phyloP scores from a whole-genome alignment of 768 basidiomycete species.

The Dentipellis sp. region DNA sequence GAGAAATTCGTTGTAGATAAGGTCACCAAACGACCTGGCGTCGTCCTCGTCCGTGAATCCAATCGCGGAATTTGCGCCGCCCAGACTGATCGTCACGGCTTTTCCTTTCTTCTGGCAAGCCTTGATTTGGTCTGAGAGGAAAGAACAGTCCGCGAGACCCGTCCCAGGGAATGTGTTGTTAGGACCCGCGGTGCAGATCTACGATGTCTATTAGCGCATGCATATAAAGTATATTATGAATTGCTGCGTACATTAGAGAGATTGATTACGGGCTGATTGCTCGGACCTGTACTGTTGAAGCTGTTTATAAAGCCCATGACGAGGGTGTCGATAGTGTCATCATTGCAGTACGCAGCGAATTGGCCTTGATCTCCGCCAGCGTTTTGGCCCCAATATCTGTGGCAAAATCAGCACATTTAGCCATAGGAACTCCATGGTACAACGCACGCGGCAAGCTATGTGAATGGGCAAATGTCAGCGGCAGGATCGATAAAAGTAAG shows the following conservation, averaged over 20 bases:
- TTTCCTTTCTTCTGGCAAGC: constrained; percentile 38
- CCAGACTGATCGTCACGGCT: constrained; percentile 36
- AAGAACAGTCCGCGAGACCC: constrained; percentile 28
- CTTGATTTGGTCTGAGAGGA: constrained; percentile 32
- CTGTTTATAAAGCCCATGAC: neutral
- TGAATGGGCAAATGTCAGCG: neutral
- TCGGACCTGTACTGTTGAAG: neutral
- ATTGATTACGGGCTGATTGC: constrained; percentile 54
- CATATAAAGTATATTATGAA: neutral
- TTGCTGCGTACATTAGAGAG: constrained; percentile 36
- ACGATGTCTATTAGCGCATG: constrained; percentile 20
- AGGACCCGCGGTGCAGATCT: constrained; percentile 33
- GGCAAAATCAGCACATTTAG: neutral
- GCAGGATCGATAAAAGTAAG: too few species aligned
- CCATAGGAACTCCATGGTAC: neutral
- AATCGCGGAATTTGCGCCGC: constrained; percentile 35
- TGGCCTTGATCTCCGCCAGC: neutral
- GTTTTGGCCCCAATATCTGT: neutral
- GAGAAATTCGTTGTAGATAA: neutral
- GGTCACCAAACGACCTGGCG: neutral
- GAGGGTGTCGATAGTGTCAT: neutral
- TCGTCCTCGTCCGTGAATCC: constrained; percentile 28
- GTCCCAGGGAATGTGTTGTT: constrained; percentile 35
- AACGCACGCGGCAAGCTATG: neutral
- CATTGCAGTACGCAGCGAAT: neutral